A percentile compares a stretch with the other conserved stretches of the same genome.
phyloP scores from a whole-genome alignment of 2,329 filamentous ascomycete genomes.

The Colletotrichum siamense region DNA sequence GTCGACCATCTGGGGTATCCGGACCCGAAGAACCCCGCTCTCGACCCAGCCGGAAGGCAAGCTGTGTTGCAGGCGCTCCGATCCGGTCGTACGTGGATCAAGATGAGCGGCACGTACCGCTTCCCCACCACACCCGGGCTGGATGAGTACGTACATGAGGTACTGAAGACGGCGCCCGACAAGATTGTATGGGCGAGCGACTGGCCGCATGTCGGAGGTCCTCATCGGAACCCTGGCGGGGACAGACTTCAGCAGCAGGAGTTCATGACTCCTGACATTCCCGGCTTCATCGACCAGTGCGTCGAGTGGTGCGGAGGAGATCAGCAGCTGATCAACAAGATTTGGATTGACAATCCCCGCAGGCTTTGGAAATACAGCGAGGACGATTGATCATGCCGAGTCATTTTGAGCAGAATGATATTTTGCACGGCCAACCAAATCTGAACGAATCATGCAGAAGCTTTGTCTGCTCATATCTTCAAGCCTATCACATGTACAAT shows the following conservation, averaged over 20 bases:
- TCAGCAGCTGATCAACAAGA: not conserved
- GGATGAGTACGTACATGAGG: not conserved
- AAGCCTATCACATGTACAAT: not conserved
- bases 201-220: conserved; percentile 8
- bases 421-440: not conserved
- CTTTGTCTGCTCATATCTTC: not conserved
- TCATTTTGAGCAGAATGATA: not conserved
- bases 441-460: not conserved
- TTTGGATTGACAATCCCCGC: not conserved
- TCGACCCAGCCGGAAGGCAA: not conserved
- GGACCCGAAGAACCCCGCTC: not conserved
- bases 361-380: not conserved
- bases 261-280: not conserved
- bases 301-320: not conserved
- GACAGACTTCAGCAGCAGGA: not conserved
- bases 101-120: not conserved
- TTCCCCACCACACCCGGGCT: not conserved
- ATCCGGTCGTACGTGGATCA: not conserved
- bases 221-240: not conserved
- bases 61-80: not conserved
- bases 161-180: not conserved
- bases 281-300: not conserved
- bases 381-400: not conserved
- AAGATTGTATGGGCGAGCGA: conserved; percentile 11
- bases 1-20: not conserved